These are phyloP conservation scores for Rhipidocladum racemiflorum DNA, from an alignment of 176 grass and related monocot species.

Conservation along the genomic window DNA sequence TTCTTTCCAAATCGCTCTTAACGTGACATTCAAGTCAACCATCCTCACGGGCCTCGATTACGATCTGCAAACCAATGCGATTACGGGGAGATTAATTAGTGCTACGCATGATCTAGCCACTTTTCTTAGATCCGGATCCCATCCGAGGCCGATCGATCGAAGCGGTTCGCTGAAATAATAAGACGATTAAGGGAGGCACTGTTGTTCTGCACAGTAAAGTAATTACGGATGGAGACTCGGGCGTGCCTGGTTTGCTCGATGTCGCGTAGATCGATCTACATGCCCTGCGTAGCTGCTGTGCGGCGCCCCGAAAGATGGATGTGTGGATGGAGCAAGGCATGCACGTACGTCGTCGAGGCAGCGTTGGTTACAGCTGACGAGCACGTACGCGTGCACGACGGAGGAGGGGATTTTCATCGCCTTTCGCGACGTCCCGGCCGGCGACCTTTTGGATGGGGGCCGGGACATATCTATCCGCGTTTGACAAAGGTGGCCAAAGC, in stretches of 20 bases:
- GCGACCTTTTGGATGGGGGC: not conserved
- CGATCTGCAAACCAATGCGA: slow-evolving; percentile 22
- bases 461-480: not conserved
- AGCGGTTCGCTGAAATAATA: not conserved
- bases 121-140: not conserved
- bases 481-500: slow-evolving; percentile 18
- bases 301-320: too few species aligned
- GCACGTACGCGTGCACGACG: not conserved
- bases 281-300: not conserved
- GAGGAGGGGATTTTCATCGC: not conserved
- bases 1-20: not conserved
- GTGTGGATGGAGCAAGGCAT: not conserved
- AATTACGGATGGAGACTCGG: not conserved
- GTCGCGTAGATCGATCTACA: not conserved
- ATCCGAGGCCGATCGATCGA: not conserved
- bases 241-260: not conserved
- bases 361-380: not conserved
- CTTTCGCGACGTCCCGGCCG: not conserved
- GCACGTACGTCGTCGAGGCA: not conserved
- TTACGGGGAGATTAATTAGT: slow-evolving; percentile 3
- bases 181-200: not conserved
- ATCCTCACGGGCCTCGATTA: not conserved
- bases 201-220: not conserved
- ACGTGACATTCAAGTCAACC: slow-evolving; percentile 30
- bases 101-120: not conserved